phyloP scores from a whole-genome alignment of 169 alveolate species.

The Eimeria acervulina region DNA sequence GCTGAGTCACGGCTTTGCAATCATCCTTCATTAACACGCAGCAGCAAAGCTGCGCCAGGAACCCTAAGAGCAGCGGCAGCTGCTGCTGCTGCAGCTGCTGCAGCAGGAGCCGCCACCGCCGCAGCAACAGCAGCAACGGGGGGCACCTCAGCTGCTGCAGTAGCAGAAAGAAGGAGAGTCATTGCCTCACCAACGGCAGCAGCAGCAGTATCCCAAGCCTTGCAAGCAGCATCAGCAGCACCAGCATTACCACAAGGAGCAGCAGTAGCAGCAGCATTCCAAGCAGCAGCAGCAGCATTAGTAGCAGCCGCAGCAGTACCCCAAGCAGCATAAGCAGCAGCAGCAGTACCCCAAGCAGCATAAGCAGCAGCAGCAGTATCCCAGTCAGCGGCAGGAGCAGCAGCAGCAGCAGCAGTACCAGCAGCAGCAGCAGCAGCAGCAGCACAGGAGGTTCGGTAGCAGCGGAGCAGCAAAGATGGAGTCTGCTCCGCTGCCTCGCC shows the following conservation, averaged over 20 bases:
- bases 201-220: not conserved
- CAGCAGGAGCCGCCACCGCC: not conserved
- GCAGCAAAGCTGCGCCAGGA: not conserved
- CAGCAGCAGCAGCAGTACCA: not conserved
- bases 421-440: conserved; percentile 40
- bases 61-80: conserved; percentile 20
- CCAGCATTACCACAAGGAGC: too few species aligned
- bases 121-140: conserved; percentile 30
- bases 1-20: not conserved
- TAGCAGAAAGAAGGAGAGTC: not conserved
- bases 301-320: too few species aligned
- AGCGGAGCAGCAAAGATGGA: conserved; percentile 21
- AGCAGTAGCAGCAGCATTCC: too few species aligned
- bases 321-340: too few species aligned
- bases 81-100: not conserved
- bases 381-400: not conserved
- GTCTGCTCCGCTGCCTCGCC: conserved; percentile 5
- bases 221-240: too few species aligned
- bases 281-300: too few species aligned
- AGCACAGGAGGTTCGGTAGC: not conserved
- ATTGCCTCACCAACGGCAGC: not conserved
- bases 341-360: too few species aligned
- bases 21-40: not conserved
- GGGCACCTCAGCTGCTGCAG: not conserved
- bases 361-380: too few species aligned